phyloP scores from a whole-genome alignment of 2,329 filamentous ascomycete species.

The Sclerotinia minor region DNA sequence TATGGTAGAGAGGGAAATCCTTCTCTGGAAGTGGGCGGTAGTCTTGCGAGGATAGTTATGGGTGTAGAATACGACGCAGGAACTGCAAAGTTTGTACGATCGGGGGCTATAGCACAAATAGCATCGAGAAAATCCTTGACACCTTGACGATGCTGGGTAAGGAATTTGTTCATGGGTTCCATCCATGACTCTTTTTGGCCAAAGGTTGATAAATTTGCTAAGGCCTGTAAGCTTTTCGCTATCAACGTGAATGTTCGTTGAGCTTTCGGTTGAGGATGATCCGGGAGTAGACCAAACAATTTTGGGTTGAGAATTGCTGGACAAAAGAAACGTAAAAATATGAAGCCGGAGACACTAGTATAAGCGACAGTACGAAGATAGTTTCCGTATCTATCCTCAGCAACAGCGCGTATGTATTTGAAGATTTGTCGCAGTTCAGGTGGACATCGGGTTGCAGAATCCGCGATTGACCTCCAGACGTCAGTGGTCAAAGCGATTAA shows the following conservation, averaged over 20 bases:
- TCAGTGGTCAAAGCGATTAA: slow-evolving; percentile 76
- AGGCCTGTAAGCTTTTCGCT: slow-evolving; percentile 85
- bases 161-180: slow-evolving; percentile 95
- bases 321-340: slow-evolving; percentile 94
- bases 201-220: slow-evolving; percentile 88
- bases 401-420: slow-evolving; percentile 87
- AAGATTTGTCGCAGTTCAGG: slow-evolving; percentile 81
- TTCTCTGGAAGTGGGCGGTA: slow-evolving; percentile 79
- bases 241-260: slow-evolving; percentile 89
- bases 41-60: slow-evolving; percentile 79
- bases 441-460: slow-evolving; percentile 73
- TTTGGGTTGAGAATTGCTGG: slow-evolving; percentile 96
- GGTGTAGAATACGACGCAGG: slow-evolving; percentile 91
- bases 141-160: slow-evolving; percentile 70
- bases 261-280: slow-evolving; percentile 79
- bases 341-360: slow-evolving; percentile 90
- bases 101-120: slow-evolving; percentile 78
- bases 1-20: slow-evolving; percentile 93
- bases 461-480: slow-evolving; percentile 80
- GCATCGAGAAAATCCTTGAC: slow-evolving; percentile 87
- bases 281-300: slow-evolving; percentile 79
- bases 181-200: slow-evolving; percentile 98
- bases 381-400: slow-evolving; percentile 91
- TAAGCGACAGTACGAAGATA: slow-evolving; percentile 87
- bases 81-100: slow-evolving; percentile 62